A percentile compares a stretch with the other conserved stretches of the same genome.
Conservation (phyloP, 495 filamentous ascomycete genomes). For the Penicilliopsis zonata region DNA sequence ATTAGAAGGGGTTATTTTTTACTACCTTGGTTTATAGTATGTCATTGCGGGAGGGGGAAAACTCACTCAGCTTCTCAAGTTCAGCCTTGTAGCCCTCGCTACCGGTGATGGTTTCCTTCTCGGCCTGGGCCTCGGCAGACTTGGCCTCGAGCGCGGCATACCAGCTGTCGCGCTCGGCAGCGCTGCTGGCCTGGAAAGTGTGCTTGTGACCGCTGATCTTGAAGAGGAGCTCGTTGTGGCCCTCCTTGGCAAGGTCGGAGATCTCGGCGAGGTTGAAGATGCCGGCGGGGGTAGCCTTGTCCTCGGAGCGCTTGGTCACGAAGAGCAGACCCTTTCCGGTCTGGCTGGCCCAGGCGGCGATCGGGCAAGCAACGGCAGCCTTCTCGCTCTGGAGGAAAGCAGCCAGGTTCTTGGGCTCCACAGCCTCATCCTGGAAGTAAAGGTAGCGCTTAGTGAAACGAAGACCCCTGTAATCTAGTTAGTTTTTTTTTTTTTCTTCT, state of each 20-base stretch:
- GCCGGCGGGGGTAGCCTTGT: constrained; percentile 68
- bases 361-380: constrained; percentile 60
- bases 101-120: constrained; percentile 52
- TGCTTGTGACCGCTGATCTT: constrained; percentile 79
- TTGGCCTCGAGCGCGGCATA: constrained; percentile 64
- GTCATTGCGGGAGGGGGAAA: not conserved
- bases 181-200: constrained; percentile 64
- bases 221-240: constrained; percentile 70
- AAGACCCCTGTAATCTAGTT: constrained; percentile 36
- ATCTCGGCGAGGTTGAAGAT: constrained; percentile 81
- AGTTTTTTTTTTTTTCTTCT: constrained; percentile 3
- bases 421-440: constrained; percentile 79
- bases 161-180: constrained; percentile 84
- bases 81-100: constrained; percentile 71
- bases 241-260: constrained; percentile 63
- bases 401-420: constrained; percentile 60
- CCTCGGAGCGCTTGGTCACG: constrained; percentile 73
- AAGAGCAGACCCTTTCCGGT: constrained; percentile 95
- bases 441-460: constrained; percentile 72
- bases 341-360: constrained; percentile 76
- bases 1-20: too few species aligned
- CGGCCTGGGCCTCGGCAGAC: constrained; percentile 64
- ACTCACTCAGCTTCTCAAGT: constrained; percentile 52
- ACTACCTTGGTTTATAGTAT: constrained; percentile 4
- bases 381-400: constrained; percentile 80